These are phyloP conservation scores for Elymus sibiricus DNA, from an alignment of 176 grass and related monocot genomes.

Conservation along the genomic window DNA sequence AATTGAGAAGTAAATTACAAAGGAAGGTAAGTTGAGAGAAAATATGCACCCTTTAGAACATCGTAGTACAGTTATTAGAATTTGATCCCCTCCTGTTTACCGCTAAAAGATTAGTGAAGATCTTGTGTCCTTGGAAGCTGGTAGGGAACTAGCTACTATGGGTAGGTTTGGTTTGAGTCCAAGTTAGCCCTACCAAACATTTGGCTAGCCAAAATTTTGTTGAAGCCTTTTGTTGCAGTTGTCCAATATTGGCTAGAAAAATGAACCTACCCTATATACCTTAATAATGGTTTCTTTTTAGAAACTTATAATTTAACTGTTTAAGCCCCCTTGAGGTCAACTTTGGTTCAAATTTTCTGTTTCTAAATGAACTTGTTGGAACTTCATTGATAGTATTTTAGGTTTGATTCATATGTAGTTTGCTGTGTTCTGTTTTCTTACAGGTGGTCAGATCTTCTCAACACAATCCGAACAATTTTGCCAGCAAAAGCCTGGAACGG, in stretches of 20 bases:
- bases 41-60: not conserved
- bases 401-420: not conserved
- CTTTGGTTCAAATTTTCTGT: not conserved
- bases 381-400: constrained; percentile 4
- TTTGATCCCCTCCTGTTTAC: not conserved
- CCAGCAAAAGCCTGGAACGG: constrained; percentile 88
- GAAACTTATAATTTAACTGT: not conserved
- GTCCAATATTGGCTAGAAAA: not conserved
- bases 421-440: constrained; percentile 30
- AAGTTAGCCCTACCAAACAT: not conserved
- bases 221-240: not conserved
- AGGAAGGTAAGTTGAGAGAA: not conserved
- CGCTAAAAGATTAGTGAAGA: not conserved
- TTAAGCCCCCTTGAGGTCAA: not conserved
- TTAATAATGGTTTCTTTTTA: not conserved
- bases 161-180: not conserved
- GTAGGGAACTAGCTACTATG: not conserved
- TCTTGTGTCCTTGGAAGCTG: constrained; percentile 9
- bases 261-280: not conserved
- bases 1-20: not conserved
- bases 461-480: constrained; percentile 65
- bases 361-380: not conserved
- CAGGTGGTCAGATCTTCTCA: constrained; percentile 93
- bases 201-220: not conserved
- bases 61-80: not conserved